Evolutionary conservation across 2,329 filamentous ascomycete genomes (phyloP).

Genomic region (Uncinocarpus reesii): DNA sequence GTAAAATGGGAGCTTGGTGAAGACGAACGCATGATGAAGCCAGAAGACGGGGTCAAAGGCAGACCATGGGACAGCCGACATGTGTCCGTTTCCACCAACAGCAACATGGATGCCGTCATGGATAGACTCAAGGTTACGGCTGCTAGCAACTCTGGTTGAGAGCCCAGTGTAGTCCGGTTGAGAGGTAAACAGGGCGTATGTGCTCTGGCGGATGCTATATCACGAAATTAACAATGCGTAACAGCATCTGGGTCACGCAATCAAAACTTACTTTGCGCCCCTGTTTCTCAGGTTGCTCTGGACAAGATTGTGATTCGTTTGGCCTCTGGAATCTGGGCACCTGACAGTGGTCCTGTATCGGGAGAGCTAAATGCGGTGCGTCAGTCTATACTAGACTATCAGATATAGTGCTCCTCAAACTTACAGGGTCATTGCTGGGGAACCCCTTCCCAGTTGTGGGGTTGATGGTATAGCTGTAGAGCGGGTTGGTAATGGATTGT

Average conservation of each 20-base stretch:
- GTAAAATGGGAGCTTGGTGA: not conserved
- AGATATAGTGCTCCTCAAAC: not conserved
- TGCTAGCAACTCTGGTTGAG: conserved; percentile 18
- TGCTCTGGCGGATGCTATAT: conserved; percentile 19
- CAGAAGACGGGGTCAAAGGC: conserved; percentile 73
- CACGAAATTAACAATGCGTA: not conserved
- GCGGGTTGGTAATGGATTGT: conserved; percentile 36
- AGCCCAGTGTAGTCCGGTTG: conserved; percentile 23
- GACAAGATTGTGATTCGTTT: conserved; percentile 15
- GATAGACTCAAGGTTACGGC: conserved; percentile 34
- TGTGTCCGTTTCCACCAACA: conserved; percentile 52
- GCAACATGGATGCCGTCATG: conserved; percentile 44
- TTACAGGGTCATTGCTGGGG: conserved; percentile 16
- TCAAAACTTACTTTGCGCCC: conserved; percentile 19
- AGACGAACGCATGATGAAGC: conserved; percentile 52
- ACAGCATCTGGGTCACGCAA: not conserved
- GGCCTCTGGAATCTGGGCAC: conserved; percentile 16
- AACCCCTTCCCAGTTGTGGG: conserved; percentile 19
- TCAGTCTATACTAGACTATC: not conserved
- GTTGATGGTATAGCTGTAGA: conserved; percentile 36
- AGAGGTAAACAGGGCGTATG: conserved; percentile 24
- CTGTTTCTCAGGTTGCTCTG: conserved; percentile 18
- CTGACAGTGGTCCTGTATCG: conserved; percentile 17
- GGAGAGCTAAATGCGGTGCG: conserved; percentile 12
- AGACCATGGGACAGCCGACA: conserved; percentile 60